Base-by-base conservation (phyloP, 202 grass and related monocot species). In the Eragrostis tef region DNA sequence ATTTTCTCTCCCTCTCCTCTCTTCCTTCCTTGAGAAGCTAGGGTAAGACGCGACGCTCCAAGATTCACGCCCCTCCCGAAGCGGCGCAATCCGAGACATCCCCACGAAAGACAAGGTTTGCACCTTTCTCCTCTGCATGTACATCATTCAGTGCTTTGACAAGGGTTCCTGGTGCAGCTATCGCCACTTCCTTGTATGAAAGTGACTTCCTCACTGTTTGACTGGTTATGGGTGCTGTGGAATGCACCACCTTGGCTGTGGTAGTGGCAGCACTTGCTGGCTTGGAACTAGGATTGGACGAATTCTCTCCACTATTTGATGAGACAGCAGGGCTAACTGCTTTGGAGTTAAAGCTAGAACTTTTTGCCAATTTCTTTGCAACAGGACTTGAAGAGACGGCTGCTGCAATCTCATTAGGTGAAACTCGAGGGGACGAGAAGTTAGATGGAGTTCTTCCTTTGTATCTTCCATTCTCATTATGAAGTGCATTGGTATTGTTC, bases 131-230 rank as follows among this genome's bases (percentile, higher is more conserved):
- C 34, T 86, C 75, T 64, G 72, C 65, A 22, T 86, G 43, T 58
- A 78, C 48, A 81, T 90, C 90, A 84, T 71, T 90, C 44, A 84
- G 58, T 24, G 86, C 67, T 88, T 93, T 94, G 67, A 86, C 83
- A 82, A 98, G 78, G 88, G 92, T 98, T 83, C 92, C 95, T 70
- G 90, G 92, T 64, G 87, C 88, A 84, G 90, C 95, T 88, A 94
- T 88, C 68, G 95, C 95, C 41, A 98, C 95, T 86, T 98, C 95
- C 83, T 98, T 98, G 84, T 98, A 98, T 80, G 95, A 98, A 68
- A 98, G 88, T 73, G 88, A 71, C 80, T 94, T 98, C 86, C 92
- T 98, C 22, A 90, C 83, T 53, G 74, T 85, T 77, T 88, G 86
- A 79, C 79, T 75, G 44, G 39, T 62, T 70, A 20, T 68, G 56